Evolutionary conservation across 192 early-diverging fungal genomes (phyloP), one percentile per base, ranked within the genome.

Genomic region (Obelidium mucronatum): DNA sequence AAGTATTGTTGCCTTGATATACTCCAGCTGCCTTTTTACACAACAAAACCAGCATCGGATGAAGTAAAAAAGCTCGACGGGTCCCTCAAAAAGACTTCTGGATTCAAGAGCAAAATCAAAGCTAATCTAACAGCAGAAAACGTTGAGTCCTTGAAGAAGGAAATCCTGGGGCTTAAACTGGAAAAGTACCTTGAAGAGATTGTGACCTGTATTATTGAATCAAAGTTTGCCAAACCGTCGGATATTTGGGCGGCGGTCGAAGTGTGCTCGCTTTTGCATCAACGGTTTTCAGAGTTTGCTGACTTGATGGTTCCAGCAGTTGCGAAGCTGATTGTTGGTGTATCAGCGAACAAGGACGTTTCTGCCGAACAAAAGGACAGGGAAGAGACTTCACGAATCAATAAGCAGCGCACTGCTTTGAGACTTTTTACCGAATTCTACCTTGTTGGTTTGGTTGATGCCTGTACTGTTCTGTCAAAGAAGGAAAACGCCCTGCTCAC

Each of bases 161-260:
- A 96, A 28, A 70, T 95, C 40, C 88, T 92, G 28, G n/a, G 28
- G 55, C 86, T 99, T 19, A 95, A 92, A 77, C 87, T 98, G n/a
- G 97, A 97, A 80, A 99, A 98, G 79, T 99, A 98, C 80, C 89
- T 97, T 66, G 92, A 91, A 44, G 98, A 99, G 86, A 90, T 98
- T 34, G 94, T 93, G 17, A 84, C 87, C 55, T 22, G 17, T 5
- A 89, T 94, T 13, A 80, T 90, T 19, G 97, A 99, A 75, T 92
- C 92, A 19, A 89, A 88, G 34, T 92, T 93, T 76, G 93, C 92
- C 73, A 81, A 87, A 1, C 79, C 82, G 2, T 77, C 79, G 15
- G 97, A 99, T 78, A 87, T 97, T 37, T 85, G 84, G 59, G 94
- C 94, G 0, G 92, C 91, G 2, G 88, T 94, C 11, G 94, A 98